Conservation (phyloP, 129 eudicot genomes). For the Solidago caesia region DNA sequence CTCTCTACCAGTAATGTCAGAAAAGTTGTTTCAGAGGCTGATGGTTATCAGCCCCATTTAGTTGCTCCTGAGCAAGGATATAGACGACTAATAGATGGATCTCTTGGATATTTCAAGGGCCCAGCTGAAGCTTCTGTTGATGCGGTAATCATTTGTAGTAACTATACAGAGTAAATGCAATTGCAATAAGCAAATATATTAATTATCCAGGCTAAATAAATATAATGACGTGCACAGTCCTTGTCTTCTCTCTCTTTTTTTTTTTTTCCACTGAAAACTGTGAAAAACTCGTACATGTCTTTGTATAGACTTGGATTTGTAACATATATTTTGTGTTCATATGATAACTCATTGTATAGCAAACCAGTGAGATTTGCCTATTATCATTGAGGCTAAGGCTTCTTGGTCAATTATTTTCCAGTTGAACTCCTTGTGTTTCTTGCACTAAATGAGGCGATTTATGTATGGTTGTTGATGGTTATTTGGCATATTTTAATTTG, state of each 20-base stretch:
- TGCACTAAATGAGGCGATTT: not conserved
- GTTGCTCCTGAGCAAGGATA: conserved; percentile 99
- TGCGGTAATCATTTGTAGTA: conserved; percentile 54
- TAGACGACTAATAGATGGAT: conserved; percentile 97
- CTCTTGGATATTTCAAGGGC: conserved; percentile 96
- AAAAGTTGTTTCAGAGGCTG: conserved; percentile 95
- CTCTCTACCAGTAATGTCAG: conserved; percentile 77
- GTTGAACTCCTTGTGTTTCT: not conserved
- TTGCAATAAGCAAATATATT: conserved; percentile 10
- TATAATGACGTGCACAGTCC: not conserved
- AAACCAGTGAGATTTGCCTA: not conserved
- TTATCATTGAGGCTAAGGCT: conserved; percentile 7
- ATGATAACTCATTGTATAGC: not conserved
- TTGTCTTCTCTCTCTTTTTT: conserved; percentile 7
- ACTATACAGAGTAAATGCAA: not conserved
- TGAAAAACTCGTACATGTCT: not conserved
- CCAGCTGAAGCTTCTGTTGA: conserved; percentile 99
- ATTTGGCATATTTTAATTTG: no score
- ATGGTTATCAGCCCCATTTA: conserved; percentile 98
- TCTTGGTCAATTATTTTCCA: not conserved
- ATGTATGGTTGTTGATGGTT: no score
- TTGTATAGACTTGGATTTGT: not conserved
- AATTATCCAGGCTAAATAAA: not conserved
- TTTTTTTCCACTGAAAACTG: not conserved
- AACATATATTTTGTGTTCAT: not conserved